These are phyloP conservation scores for Backusella australiensis DNA, from an alignment of 192 early-diverging fungal species.

Conservation along the genomic window DNA sequence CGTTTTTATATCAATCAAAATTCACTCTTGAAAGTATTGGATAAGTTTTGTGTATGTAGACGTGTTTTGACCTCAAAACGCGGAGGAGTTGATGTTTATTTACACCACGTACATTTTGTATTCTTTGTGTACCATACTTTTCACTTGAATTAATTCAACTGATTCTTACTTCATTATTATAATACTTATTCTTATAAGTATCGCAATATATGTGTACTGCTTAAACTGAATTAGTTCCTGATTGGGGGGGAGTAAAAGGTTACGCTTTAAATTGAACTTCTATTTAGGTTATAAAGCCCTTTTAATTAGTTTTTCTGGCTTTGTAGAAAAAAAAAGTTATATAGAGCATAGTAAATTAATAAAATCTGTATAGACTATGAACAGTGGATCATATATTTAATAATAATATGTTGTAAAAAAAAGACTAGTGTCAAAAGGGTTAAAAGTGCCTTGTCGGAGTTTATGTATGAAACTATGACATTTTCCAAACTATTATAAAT, in stretches of 20 bases:
- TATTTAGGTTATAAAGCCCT: not conserved
- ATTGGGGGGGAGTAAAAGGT: not conserved
- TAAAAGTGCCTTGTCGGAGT: not conserved
- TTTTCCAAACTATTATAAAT: not conserved
- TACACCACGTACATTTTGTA: not conserved
- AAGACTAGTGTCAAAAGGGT: not conserved
- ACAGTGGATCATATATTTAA: not conserved
- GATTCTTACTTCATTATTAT: not conserved
- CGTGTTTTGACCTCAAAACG: not conserved
- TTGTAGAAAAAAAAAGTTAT: not conserved
- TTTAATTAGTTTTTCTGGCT: not conserved
- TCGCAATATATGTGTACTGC: not conserved
- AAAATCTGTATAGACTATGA: not conserved
- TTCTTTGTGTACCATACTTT: not conserved
- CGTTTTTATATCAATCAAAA: not conserved
- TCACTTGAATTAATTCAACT: not conserved
- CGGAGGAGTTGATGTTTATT: not conserved
- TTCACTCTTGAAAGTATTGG: not conserved
- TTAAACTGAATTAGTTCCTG: not conserved
- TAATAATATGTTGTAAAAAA: not conserved
- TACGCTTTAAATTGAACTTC: not conserved
- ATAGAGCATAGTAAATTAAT: not conserved
- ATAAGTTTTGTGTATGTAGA: not conserved
- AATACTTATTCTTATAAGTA: not conserved
- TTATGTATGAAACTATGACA: not conserved